Base-by-base conservation (phyloP, 1,139 yeast genomes). In the Suhomyces guaymorum region DNA sequence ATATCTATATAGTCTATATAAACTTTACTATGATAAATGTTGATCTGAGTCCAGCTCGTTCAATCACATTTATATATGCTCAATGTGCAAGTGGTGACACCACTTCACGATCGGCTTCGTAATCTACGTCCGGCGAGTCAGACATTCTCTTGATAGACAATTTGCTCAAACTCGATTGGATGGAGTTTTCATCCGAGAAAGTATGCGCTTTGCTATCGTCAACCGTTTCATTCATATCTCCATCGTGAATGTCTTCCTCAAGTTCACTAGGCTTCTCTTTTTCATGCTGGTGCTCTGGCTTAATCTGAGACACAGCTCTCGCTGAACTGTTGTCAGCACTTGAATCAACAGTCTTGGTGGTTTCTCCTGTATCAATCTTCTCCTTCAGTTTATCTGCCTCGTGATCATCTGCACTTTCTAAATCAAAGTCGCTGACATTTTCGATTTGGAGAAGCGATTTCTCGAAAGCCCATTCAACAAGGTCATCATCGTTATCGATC, bases 401-500 rank as follows among this genome's bases (percentile, higher is more conserved):
- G n/a, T n/a, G n/a, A n/a, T n/a, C n/a, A n/a, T n/a, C n/a, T n/a
- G n/a, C n/a, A n/a, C n/a, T n/a, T n/a, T n/a, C n/a, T n/a, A n/a
- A 31, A 27, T 22, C 30, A 37, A 36, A 21, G 30, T 37, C 16
- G 42, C 39, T 35, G 5, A 38, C 45, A 20, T 50, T 52, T 11
- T 36, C 41, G 8, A 15, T 12, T 17, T 18, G 14, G 7, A 10
- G 19, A 13, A 13, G 28, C 7, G 42, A 24, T 28, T 28, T 29
- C 26, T 35, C 37, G 14, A 30, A 34, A 2, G 36, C 38, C 45
- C 45, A 46, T 14, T 33, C 38, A 3, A 38, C 42, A 24, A 38
- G 33, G 16, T 41, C 42, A 3, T 43, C 49, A 17, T 43, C 47
- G 22, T 41, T 38, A 23, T 45, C 49, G 18, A 42, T 39, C 1